These are phyloP conservation scores for Phytophthora syringae DNA, from an alignment of 352 stramenopile genomes.

Conservation along the genomic window DNA sequence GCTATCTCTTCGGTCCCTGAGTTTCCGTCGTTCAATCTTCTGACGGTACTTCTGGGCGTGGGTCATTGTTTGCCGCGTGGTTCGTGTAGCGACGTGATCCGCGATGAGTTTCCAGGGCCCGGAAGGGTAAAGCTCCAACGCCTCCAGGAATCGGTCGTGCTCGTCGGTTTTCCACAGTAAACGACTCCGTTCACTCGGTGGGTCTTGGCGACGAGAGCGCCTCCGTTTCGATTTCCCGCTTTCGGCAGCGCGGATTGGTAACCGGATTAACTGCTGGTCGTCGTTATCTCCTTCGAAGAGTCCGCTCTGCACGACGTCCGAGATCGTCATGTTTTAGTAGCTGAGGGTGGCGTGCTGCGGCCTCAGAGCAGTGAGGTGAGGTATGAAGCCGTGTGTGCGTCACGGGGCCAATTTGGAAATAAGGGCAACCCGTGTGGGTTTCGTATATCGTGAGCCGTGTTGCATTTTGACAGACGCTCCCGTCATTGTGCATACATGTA, in stretches of 20 bases:
- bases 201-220: conserved; percentile 17
- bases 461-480: conserved; percentile 24
- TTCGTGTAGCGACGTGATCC: conserved; percentile 32
- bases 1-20: too few relatives aligned
- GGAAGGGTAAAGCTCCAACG: conserved; percentile 36
- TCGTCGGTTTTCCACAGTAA: conserved; percentile 43
- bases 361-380: neutral
- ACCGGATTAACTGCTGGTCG: conserved; percentile 33
- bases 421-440: conserved; percentile 1
- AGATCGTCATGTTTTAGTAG: conserved; percentile 27
- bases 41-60: conserved; percentile 52
- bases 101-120: conserved; percentile 42
- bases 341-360: conserved; percentile 1
- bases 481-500: conserved; percentile 1
- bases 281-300: conserved; percentile 29
- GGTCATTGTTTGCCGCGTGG: conserved; percentile 40
- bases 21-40: conserved; percentile 29
- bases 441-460: conserved; percentile 1
- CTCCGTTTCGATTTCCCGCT: conserved; percentile 5
- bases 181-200: conserved; percentile 27
- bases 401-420: conserved; percentile 24
- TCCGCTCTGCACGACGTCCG: conserved; percentile 23
- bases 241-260: conserved; percentile 25
- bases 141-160: conserved; percentile 46
- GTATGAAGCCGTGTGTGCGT: conserved; percentile 7